These are phyloP conservation scores for Hypoxylon sp. DNA, from an alignment of 2,329 filamentous ascomycete species.

Conservation along the genomic window DNA sequence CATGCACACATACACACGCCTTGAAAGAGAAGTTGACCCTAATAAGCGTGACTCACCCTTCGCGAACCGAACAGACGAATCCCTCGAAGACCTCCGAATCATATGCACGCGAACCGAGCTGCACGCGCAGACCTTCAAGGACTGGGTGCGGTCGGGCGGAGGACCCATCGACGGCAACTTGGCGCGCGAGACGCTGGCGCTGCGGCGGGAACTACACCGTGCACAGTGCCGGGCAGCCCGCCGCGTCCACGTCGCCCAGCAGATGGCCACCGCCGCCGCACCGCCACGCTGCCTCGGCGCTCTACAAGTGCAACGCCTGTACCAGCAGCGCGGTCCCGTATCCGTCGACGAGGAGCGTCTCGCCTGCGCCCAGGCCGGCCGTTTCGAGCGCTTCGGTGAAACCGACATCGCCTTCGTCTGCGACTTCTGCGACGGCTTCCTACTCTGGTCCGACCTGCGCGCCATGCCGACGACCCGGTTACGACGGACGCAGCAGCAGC, in stretches of 20 bases:
- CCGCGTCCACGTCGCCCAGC: slow-evolving; percentile 62
- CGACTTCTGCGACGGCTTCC: slow-evolving; percentile 68
- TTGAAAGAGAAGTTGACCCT: slow-evolving; percentile 36
- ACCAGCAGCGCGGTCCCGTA: slow-evolving; percentile 49
- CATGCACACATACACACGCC: not conserved
- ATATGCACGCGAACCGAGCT: slow-evolving; percentile 56
- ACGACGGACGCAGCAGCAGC: slow-evolving; percentile 27
- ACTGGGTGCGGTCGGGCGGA: slow-evolving; percentile 63
- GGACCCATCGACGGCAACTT: slow-evolving; percentile 65
- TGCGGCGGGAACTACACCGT: slow-evolving; percentile 62
- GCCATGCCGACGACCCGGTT: slow-evolving; percentile 57
- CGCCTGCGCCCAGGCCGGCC: slow-evolving; percentile 61
- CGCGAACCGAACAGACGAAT: slow-evolving; percentile 53
- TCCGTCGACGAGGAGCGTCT: slow-evolving; percentile 56
- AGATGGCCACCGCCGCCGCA: slow-evolving; percentile 46
- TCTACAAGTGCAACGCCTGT: slow-evolving; percentile 60
- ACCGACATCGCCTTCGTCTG: slow-evolving; percentile 65
- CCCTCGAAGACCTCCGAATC: slow-evolving; percentile 58
- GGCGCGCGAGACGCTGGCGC: slow-evolving; percentile 59
- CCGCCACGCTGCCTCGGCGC: slow-evolving; percentile 63
- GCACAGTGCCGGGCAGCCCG: slow-evolving; percentile 65
- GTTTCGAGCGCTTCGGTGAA: slow-evolving; percentile 63
- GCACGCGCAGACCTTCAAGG: slow-evolving; percentile 59
- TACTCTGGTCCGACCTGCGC: slow-evolving; percentile 65
- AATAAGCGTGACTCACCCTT: slow-evolving; percentile 31